These are phyloP conservation scores for Cyclocybe cylindracea DNA, from an alignment of 768 basidiomycete genomes.

Conservation along the genomic window DNA sequence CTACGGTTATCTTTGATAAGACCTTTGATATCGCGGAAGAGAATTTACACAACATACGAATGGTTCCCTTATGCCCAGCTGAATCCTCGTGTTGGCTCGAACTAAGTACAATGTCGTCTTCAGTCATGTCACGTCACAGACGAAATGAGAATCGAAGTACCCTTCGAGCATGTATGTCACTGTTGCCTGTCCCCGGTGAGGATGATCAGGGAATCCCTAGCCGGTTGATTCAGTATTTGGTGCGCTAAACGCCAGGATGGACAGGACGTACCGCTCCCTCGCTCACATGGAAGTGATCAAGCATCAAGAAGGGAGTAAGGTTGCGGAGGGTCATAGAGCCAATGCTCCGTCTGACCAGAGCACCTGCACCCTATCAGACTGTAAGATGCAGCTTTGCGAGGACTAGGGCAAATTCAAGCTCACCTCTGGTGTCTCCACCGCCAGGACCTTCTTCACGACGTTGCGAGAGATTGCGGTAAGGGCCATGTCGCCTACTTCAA, in stretches of 20 bases:
- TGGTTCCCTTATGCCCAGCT: constrained; percentile 78
- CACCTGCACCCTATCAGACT: constrained; percentile 67
- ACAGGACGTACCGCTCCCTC: constrained; percentile 61
- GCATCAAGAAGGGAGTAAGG: constrained; percentile 89
- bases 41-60: constrained; percentile 32
- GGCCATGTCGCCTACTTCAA: constrained; percentile 18
- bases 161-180: constrained; percentile 91
- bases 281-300: constrained; percentile 77
- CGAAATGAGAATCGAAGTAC: constrained; percentile 27
- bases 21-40: not conserved
- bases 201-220: constrained; percentile 90
- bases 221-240: not conserved
- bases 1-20: constrained; percentile 20
- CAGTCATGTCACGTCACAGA: not conserved
- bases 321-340: constrained; percentile 75
- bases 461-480: constrained; percentile 51
- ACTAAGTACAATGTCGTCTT: constrained; percentile 26
- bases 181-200: constrained; percentile 87
- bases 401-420: constrained; percentile 2
- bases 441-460: constrained; percentile 77
- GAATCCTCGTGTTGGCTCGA: constrained; percentile 89
- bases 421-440: constrained; percentile 75
- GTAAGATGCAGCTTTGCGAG: constrained; percentile 4
- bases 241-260: not conserved
- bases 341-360: constrained; percentile 83